Percentiles rank a stretch among this genome's conserved stretches.
Evolutionary conservation across 768 basidiomycete species (phyloP).

Genomic region (Termitomyces heimii): DNA sequence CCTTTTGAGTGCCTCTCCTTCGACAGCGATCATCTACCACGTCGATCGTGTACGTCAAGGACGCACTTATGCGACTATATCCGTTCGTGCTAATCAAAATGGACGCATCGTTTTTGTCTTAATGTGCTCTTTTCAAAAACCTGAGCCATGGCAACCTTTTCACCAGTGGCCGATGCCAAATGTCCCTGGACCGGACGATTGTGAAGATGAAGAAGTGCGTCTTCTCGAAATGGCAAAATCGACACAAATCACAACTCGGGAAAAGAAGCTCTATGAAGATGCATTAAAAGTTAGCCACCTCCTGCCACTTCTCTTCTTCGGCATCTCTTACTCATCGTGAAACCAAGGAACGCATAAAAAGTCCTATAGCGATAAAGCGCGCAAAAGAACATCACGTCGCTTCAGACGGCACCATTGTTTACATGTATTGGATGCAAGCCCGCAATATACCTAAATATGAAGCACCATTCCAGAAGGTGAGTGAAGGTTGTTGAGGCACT

Average conservation of each 20-base stretch:
- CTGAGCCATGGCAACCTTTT: conserved; percentile 69
- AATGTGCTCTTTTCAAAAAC: conserved; percentile 77
- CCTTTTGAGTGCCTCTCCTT: conserved; percentile 64
- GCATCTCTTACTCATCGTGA: neutral
- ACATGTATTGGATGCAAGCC: conserved; percentile 81
- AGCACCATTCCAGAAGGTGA: conserved; percentile 71
- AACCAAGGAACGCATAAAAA: conserved; percentile 54
- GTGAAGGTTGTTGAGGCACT: neutral
- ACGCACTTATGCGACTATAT: conserved; percentile 64
- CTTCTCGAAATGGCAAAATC: conserved; percentile 25
- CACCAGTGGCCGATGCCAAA: conserved; percentile 66
- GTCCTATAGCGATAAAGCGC: conserved; percentile 63
- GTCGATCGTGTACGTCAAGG: conserved; percentile 75
- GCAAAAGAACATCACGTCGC: conserved; percentile 37
- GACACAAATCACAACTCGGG: conserved; percentile 24
- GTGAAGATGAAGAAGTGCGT: conserved; percentile 49
- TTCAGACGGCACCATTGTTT: conserved; percentile 41
- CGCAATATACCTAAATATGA: conserved; percentile 61
- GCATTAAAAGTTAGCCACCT: conserved; percentile 21
- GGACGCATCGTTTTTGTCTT: conserved; percentile 49
- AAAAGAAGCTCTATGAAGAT: conserved; percentile 27
- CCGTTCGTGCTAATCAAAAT: conserved; percentile 53
- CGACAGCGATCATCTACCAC: conserved; percentile 70
- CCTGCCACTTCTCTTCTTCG: neutral
- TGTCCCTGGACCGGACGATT: conserved; percentile 55